Percentiles rank a stretch among this genome's conserved stretches.
Evolutionary conservation across 2,329 filamentous ascomycete genomes (phyloP).

Genomic region (Lachnellula occidentalis): DNA sequence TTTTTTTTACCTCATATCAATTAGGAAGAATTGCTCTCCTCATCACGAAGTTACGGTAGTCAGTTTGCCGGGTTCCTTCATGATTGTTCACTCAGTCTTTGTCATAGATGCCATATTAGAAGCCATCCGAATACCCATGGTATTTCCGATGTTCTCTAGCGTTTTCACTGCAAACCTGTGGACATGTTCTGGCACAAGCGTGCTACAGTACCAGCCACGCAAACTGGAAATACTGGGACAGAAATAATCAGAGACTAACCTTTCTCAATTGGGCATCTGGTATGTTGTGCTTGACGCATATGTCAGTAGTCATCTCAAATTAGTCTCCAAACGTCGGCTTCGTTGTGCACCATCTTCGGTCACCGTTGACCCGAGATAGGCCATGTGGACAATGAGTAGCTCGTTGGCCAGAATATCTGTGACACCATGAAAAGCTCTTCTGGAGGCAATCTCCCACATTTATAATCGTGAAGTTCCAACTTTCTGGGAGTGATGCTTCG

Average conservation of each 20-base stretch:
- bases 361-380: conserved; percentile 2
- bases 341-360: conserved; percentile 10
- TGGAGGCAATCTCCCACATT: background rate
- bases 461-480: conserved; percentile 12
- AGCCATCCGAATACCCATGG: conserved; percentile 18
- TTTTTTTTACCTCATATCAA: no score
- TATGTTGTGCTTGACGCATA: conserved; percentile 12
- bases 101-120: conserved; percentile 9
- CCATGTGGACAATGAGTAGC: conserved; percentile 15
- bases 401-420: conserved; percentile 23
- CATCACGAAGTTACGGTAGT: no score
- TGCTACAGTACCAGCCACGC: conserved; percentile 18
- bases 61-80: no score
- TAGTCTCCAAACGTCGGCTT: conserved; percentile 10
- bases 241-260: conserved; percentile 15
- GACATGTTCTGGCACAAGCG: conserved; percentile 17
- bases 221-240: conserved; percentile 19
- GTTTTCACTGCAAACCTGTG: conserved; percentile 16
- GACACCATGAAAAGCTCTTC: conserved; percentile 10
- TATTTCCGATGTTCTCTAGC: conserved; percentile 20
- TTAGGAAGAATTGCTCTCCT: no score
- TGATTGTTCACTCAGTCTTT: no score
- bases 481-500: conserved; percentile 15
- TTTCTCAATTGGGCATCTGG: background rate
- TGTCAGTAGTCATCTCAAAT: conserved; percentile 19